Base-by-base conservation (phyloP, 805 yeast genomes). In the Kuraishia capsulata region DNA sequence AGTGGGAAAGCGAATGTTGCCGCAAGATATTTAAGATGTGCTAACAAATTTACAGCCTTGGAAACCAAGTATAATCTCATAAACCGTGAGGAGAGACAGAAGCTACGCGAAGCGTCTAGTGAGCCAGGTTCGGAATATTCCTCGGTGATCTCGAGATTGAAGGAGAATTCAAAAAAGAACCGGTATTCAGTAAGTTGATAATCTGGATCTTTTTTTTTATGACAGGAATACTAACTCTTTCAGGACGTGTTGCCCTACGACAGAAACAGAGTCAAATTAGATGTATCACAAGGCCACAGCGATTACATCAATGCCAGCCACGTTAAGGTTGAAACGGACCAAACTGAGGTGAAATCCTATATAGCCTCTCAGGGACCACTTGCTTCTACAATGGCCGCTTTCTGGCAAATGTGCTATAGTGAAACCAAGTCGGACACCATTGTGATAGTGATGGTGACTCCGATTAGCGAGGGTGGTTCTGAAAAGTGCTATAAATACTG, bases 321-420 rank as follows among this genome's bases (percentile, higher is more conserved):
- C 33, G 53, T 65, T 18, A 33, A 42, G 3, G 41, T 63, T 17
- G 16, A 16, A 11, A 14, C 23, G 13, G 20, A 21, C 10, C 14
- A 10, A 2, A 43, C 36, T 11, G 26, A 29, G 35, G 26, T 17
- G 4, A 50, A 43, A 4, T 45, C 43, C n/a, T 82, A 78, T 52
- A 78, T 83, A 24, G 84, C 87, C 0, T 65, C 82, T 2, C 94
- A 83, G 50, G 94, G 90, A 2, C 78, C 78, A 2, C 51, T 65
- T n/a, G 35, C 42, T 0, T 35, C 39, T 13, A 71, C 77, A 1
- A 47, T 52, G 13, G 59, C 54, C 30, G 66, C 65, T 35, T 73
- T 73, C 47, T 73, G 78, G 78, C 57, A 65, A 29, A 59, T 51
- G 61, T 53, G 56, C 37, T 45, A 47, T 35, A 46, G 52, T 21